Conservation (phyloP, 2,329 filamentous ascomycete species). For the Diaporthe humulicola region DNA sequence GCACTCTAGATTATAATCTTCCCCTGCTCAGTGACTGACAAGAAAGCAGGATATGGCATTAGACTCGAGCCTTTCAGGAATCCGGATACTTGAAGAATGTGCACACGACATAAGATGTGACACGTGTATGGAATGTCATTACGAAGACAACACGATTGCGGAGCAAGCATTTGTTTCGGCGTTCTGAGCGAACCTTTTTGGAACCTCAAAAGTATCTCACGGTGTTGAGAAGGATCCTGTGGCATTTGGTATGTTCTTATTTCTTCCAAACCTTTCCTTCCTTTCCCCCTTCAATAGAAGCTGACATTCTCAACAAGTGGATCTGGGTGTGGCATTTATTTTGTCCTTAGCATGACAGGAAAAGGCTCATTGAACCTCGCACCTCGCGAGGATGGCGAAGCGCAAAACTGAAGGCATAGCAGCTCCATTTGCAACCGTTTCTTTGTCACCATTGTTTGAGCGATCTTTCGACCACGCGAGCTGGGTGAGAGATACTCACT, state of each 20-base stretch:
- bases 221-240: background rate
- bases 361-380: slow-evolving; percentile 41
- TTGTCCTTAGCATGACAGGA: slow-evolving; percentile 45
- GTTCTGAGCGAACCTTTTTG: slow-evolving; percentile 13
- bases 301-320: slow-evolving; percentile 8
- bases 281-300: background rate
- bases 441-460: background rate
- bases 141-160: slow-evolving; percentile 4
- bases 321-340: background rate
- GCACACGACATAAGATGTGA: background rate
- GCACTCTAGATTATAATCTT: background rate
- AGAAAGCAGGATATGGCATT: background rate
- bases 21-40: background rate
- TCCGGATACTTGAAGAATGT: slow-evolving; percentile 24
- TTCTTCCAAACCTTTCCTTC: background rate
- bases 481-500: background rate
- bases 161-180: slow-evolving; percentile 17
- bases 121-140: slow-evolving; percentile 1
- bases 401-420: background rate
- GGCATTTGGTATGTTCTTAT: background rate
- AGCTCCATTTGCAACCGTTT: background rate
- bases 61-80: slow-evolving; percentile 24
- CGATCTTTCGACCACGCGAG: background rate
- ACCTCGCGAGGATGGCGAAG: background rate
- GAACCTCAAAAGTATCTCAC: slow-evolving; percentile 15